These are phyloP conservation scores for Sarocladium kiliense DNA, from an alignment of 2,329 filamentous ascomycete species.

Conservation along the genomic window DNA sequence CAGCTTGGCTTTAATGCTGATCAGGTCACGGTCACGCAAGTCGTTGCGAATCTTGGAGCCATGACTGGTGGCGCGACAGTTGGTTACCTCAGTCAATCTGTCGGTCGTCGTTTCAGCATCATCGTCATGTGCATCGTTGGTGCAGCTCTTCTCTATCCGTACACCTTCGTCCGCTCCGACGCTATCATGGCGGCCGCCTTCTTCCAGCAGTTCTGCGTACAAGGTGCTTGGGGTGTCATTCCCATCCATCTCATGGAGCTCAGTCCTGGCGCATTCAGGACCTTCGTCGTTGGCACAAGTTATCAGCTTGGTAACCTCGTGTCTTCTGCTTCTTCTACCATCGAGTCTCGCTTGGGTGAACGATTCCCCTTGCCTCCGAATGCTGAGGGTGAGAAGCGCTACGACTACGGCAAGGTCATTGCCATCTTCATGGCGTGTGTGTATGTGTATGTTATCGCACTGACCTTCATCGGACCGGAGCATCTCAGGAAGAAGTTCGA, in stretches of 20 bases:
- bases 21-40: constrained; percentile 63
- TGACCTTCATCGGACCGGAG: constrained; percentile 60
- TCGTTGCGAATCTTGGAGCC: constrained; percentile 67
- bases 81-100: constrained; percentile 63
- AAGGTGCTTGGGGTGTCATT: constrained; percentile 73
- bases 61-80: constrained; percentile 62
- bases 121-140: constrained; percentile 59
- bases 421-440: constrained; percentile 90
- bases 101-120: constrained; percentile 65
- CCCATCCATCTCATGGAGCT: constrained; percentile 76
- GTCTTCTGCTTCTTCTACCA: constrained; percentile 64
- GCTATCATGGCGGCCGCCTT: constrained; percentile 74
- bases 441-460: constrained; percentile 55
- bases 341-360: constrained; percentile 71
- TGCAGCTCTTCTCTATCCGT: constrained; percentile 77
- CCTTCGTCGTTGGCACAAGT: constrained; percentile 67
- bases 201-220: constrained; percentile 76
- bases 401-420: constrained; percentile 78
- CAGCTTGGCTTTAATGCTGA: constrained; percentile 48
- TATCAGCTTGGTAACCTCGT: constrained; percentile 77
- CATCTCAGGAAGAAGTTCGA: constrained; percentile 47
- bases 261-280: constrained; percentile 65
- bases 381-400: constrained; percentile 43
- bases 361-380: constrained; percentile 63
- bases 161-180: constrained; percentile 61